Base-by-base conservation (phyloP, 179 eudicot species). In the Beta corolliflora region DNA sequence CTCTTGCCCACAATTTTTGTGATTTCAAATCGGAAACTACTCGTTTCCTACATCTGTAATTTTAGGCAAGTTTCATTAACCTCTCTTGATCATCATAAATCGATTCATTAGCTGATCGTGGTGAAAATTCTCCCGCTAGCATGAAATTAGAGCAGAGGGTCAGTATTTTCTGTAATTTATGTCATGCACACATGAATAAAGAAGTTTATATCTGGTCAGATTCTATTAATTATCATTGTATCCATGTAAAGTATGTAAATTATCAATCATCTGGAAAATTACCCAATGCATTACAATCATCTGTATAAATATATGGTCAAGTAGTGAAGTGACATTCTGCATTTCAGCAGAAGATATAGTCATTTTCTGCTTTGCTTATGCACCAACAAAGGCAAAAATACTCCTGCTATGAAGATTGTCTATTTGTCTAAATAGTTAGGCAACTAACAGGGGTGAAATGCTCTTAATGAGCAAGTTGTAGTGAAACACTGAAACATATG, bases 31-130 rank as follows among this genome's bases (percentile, higher is more conserved):
- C 5, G 88, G 86, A 79, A 83, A 83, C 83, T 41, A 65, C 82
- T 86, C 63, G 86, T 86, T 83, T 76, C 88, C 89, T 23, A 58
- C 73, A 54, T 73, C 23, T 70, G 53, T 70, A 74, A 55, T 76
- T 36, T 77, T 55, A 52, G 78, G 36, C 78, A 61, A 46, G 58
- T 64, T 36, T 56, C 77, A 68, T 71, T 73, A 54, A 64, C 18
- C 58, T 65, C 15, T 31, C 60, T 50, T 50, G 19, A 19, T 23
- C 83, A 29, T n/a, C 78, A 15, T 77, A 21, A 73, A 14, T 67
- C 80, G 12, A 19, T 67, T 45, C 8, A 65, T 68, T 80, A 71
- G 60, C 54, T 53, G 31, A 31, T 83, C 50, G 55, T 73, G 81
- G 65, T 21, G 23, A 52, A 19, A 14, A 58, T 15, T 53, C 72